A percentile compares a stretch with the other conserved stretches of the same genome.
These are phyloP conservation scores for Piromyces finnis DNA, from an alignment of 192 early-diverging fungal species.

Conservation along the genomic window DNA sequence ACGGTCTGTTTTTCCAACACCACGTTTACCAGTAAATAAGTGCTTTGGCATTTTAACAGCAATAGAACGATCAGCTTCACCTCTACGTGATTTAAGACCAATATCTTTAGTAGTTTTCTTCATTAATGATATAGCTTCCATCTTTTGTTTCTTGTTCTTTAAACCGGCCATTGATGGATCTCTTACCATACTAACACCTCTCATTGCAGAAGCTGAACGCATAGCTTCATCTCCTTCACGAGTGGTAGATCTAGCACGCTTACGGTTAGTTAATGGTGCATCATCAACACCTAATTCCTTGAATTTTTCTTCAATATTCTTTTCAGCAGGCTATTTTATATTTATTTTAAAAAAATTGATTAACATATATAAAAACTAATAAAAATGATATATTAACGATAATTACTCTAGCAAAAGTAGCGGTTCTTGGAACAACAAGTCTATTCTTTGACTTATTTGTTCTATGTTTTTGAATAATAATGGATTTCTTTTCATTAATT, in stretches of 20 bases:
- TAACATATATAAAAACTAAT: neutral
- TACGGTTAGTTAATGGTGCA: conserved; percentile 25
- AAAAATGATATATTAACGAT: neutral
- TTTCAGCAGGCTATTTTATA: neutral
- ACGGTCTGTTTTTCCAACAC: conserved; percentile 59
- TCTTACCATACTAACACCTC: neutral
- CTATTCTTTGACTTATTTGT: conserved; percentile 65
- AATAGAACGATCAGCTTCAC: conserved; percentile 92
- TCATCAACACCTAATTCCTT: conserved; percentile 53
- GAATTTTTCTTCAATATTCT: conserved; percentile 57
- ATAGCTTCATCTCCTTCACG: neutral
- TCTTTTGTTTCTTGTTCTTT: conserved; percentile 17
- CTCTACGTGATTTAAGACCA: conserved; percentile 52
- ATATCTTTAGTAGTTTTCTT: conserved; percentile 44
- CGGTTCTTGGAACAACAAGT: conserved; percentile 28
- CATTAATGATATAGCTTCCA: conserved; percentile 59
- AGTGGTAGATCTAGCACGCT: conserved; percentile 42
- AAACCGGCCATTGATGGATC: neutral
- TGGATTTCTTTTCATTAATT: conserved; percentile 70
- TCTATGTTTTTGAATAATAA: conserved; percentile 58
- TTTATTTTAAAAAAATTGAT: conserved; percentile 5
- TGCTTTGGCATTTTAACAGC: conserved; percentile 91
- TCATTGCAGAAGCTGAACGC: neutral
- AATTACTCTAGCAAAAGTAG: conserved; percentile 10
- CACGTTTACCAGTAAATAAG: conserved; percentile 83